Evolutionary conservation across 495 filamentous ascomycete genomes (phyloP).

Genomic region (Aspergillus avenaceus): DNA sequence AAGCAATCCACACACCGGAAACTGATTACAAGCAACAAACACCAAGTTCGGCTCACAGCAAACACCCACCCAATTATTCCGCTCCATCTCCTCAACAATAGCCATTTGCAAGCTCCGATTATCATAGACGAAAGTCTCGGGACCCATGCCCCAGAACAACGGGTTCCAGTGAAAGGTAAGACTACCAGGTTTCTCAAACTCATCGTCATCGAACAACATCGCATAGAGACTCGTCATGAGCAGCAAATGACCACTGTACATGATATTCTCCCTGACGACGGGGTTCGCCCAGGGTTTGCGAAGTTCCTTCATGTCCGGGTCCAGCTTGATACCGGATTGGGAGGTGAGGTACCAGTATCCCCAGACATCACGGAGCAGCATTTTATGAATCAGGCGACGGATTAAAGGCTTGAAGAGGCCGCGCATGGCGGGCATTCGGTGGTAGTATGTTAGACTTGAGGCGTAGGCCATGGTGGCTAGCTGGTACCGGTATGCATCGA

Average conservation of each 20-base stretch:
- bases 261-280: conserved; percentile 30
- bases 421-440: conserved; percentile 27
- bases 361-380: conserved; percentile 34
- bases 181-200: conserved; percentile 21
- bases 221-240: conserved; percentile 32
- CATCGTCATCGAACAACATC: conserved; percentile 36
- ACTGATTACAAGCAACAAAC: no score
- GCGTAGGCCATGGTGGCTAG: conserved; percentile 35
- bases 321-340: conserved; percentile 19
- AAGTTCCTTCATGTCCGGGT: conserved; percentile 30
- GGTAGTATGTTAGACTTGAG: conserved; percentile 24
- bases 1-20: no score
- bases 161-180: conserved; percentile 30
- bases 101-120: conserved; percentile 19
- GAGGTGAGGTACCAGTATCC: conserved; percentile 33
- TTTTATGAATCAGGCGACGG: conserved; percentile 25
- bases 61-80: no score
- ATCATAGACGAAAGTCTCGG: conserved; percentile 26
- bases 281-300: conserved; percentile 36
- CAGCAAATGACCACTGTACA: conserved; percentile 32
- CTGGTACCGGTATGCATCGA: conserved; percentile 34
- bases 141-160: conserved; percentile 31
- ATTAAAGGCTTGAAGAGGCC: conserved; percentile 19
- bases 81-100: conserved; percentile 32
- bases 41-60: no score